Base-by-base conservation (phyloP, 495 filamentous ascomycete genomes). In the Neurospora sp. region DNA sequence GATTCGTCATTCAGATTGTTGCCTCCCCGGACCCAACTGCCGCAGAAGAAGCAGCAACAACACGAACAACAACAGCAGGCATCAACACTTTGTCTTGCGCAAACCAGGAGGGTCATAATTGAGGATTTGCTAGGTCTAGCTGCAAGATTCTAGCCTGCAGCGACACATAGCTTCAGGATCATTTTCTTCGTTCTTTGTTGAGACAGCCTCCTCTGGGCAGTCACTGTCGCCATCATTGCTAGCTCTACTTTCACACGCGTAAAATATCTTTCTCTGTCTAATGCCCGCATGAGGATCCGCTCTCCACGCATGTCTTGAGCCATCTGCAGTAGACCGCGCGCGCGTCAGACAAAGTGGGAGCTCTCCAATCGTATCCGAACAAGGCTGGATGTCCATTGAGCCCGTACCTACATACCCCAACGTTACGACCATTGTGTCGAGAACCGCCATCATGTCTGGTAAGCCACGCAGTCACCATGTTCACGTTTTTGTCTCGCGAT, bases 401-500 rank as follows among this genome's bases (percentile, higher is more conserved):
- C 16, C 23, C 38, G 70, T 44, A 72, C 23, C 27, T 37, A 60
- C 71, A 12, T 44, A 60, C 20, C 60, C 35, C 39, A 49, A 12
- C 23, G 23, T 62, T 40, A 62, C 18, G 74, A 72, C 72, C 31
- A 66, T 37, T 66, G 49, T 54, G 23, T 62, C 54, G 27, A 62
- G 27, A 66, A 66, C 12, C 54, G 74, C 75, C 71, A 75, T 74
- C 40, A 82, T 82, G 80, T 82, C 80, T 75, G 80, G 80, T 82
- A 82, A 82, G 79, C 78, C 75, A 35, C 78, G 76, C 18, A 77
- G 73, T 71, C 69, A 39, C 46, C 37, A 39, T 69, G 72, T 8
- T 49, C n/a, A 27, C 31, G 38, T 49, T 60, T 60, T 39, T 73
- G 8, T 74, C 66, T 40, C 75, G 69, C 73, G 20, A 27, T 39